Conservation (phyloP, 2,329 filamentous ascomycete genomes). For the Phaeophleospora eucalypticola region DNA sequence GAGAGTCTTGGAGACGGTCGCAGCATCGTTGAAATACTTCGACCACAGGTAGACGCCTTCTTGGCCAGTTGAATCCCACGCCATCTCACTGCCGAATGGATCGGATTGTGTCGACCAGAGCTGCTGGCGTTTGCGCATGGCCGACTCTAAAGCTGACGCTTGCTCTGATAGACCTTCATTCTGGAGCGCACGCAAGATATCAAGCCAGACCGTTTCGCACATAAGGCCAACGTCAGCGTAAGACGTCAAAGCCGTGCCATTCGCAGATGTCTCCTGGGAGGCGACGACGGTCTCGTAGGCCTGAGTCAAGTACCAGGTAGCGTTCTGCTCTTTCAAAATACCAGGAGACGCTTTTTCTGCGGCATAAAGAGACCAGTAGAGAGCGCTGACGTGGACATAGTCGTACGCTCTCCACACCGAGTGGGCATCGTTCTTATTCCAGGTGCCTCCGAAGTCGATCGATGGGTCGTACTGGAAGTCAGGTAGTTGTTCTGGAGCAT, state of each 20-base stretch:
- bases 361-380: conserved; percentile 55
- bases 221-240: conserved; percentile 52
- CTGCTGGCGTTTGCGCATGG: conserved; percentile 49
- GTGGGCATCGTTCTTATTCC: conserved; percentile 47
- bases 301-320: conserved; percentile 55
- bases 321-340: conserved; percentile 45
- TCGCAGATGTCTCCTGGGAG: no score
- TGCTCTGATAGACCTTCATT: conserved; percentile 44
- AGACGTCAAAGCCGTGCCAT: conserved; percentile 34
- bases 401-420: conserved; percentile 53
- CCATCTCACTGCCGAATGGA: conserved; percentile 59
- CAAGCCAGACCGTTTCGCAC: conserved; percentile 57
- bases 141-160: conserved; percentile 39
- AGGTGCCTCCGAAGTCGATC: conserved; percentile 52
- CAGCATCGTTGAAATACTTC: conserved; percentile 46
- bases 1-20: conserved; percentile 50
- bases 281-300: conserved; percentile 49
- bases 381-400: conserved; percentile 54
- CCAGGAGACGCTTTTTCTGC: conserved; percentile 42
- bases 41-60: conserved; percentile 55
- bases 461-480: conserved; percentile 43
- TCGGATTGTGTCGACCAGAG: conserved; percentile 50
- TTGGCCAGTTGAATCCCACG: conserved; percentile 60
- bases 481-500: conserved; percentile 45
- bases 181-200: conserved; percentile 50